A percentile compares a stretch with the other conserved stretches of the same genome.
Evolutionary conservation across 305 asterid species (phyloP).

Genomic region (Plantago rigida): DNA sequence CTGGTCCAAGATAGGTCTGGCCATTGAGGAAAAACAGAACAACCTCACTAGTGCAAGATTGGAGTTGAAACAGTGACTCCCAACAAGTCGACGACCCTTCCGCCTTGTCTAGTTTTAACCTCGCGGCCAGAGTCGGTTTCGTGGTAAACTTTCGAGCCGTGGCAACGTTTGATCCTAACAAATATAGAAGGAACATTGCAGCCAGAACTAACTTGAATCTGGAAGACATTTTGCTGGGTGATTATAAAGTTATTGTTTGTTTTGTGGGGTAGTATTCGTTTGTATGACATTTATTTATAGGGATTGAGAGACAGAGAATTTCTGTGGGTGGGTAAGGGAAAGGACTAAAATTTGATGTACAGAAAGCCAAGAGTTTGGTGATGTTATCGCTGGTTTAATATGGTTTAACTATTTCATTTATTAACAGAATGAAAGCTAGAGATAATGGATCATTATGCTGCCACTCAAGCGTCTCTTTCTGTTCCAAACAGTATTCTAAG

Average conservation of each 20-base stretch:
- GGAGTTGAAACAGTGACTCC: conserved; percentile 32
- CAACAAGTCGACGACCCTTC: conserved; percentile 26
- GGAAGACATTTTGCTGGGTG: conserved; percentile 6
- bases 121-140: conserved; percentile 2
- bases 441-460: not conserved
- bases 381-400: no score
- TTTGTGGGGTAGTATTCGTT: not conserved
- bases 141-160: conserved; percentile 1
- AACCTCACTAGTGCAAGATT: conserved; percentile 37
- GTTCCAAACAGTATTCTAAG: not conserved
- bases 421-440: not conserved
- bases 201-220: not conserved
- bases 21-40: conserved; percentile 34
- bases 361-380: conserved; percentile 2
- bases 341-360: not conserved
- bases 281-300: not conserved
- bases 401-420: not conserved
- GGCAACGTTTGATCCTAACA: not conserved
- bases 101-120: conserved; percentile 20
- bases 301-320: not conserved
- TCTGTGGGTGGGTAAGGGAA: conserved; percentile 1
- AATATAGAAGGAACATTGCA: not conserved
- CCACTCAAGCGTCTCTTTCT: not conserved
- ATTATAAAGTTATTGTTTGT: not conserved
- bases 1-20: conserved; percentile 30